phyloP scores from a whole-genome alignment of 345 rosid genomes.

The Cardamine chenopodiifolia region DNA sequence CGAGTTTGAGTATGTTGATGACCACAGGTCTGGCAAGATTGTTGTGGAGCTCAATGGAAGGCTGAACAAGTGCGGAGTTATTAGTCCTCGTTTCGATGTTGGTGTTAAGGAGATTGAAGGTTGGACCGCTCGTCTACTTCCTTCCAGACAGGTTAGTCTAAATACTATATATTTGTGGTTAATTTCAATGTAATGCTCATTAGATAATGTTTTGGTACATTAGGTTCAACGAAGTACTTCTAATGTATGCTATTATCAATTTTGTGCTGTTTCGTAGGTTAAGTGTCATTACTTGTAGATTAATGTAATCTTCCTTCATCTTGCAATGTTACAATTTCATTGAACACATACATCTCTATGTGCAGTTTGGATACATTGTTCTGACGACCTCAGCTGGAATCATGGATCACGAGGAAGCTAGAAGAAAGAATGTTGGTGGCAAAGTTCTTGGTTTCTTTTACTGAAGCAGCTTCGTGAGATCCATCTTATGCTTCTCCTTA shows the following conservation, averaged over 20 bases:
- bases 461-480: slow-evolving; percentile 34
- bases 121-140: slow-evolving; percentile 62
- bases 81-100: slow-evolving; percentile 53
- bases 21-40: slow-evolving; percentile 45
- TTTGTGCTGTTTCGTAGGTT: not conserved
- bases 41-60: slow-evolving; percentile 44
- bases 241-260: not conserved
- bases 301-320: not conserved
- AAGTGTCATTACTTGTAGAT: not conserved
- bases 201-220: not conserved
- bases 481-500: not conserved
- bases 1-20: slow-evolving; percentile 46
- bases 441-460: slow-evolving; percentile 82
- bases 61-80: slow-evolving; percentile 37
- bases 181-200: not conserved
- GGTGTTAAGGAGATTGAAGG: slow-evolving; percentile 60
- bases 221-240: not conserved
- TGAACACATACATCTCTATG: not conserved
- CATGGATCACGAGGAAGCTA: slow-evolving; percentile 91
- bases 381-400: slow-evolving; percentile 84
- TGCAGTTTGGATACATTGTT: slow-evolving; percentile 82
- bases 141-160: slow-evolving; percentile 53
- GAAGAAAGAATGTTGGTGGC: slow-evolving; percentile 87
- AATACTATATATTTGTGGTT: not conserved
- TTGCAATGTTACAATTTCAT: not conserved